A percentile compares a stretch with the other conserved stretches of the same genome.
Conservation (phyloP, 2,329 filamentous ascomycete species). For the Cercospora zeina region DNA sequence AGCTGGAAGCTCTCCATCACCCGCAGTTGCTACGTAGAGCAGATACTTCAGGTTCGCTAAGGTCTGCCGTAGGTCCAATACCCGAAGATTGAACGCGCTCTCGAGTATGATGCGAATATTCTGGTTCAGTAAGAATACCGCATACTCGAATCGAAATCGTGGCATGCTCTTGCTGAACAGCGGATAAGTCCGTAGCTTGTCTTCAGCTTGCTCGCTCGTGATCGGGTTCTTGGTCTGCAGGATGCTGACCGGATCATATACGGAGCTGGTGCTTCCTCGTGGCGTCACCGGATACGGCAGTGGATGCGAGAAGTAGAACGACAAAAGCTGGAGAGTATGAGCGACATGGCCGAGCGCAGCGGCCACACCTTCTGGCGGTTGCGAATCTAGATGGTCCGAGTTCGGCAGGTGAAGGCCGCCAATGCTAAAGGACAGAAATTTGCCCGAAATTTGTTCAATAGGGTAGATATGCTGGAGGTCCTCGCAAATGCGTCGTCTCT, state of each 20-base stretch:
- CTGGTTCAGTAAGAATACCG: constrained; percentile 94
- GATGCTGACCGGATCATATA: constrained; percentile 68
- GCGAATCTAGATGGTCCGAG: constrained; percentile 67
- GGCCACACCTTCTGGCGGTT: constrained; percentile 69
- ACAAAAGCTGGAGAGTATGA: constrained; percentile 71
- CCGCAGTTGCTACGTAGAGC: constrained; percentile 83
- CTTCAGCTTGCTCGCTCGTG: constrained; percentile 29
- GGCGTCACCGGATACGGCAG: constrained; percentile 77
- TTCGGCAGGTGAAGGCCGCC: constrained; percentile 77
- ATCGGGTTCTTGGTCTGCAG: constrained; percentile 34
- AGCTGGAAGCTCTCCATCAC: constrained; percentile 62
- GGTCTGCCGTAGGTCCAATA: constrained; percentile 88
- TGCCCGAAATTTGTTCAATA: constrained; percentile 66
- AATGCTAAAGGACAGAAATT: constrained; percentile 79
- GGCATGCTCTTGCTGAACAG: constrained; percentile 68
- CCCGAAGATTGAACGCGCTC: constrained; percentile 67
- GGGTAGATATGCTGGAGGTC: constrained; percentile 78
- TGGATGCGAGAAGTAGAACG: constrained; percentile 76
- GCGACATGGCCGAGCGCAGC: constrained; percentile 81
- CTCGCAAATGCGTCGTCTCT: constrained; percentile 82
- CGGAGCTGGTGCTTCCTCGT: constrained; percentile 71
- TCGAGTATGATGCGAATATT: constrained; percentile 73
- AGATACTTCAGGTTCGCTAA: constrained; percentile 92
- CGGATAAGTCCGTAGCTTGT: constrained; percentile 62
- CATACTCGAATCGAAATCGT: constrained; percentile 93